These are phyloP conservation scores for Hericium rajendrae DNA, from an alignment of 768 basidiomycete genomes.

Conservation along the genomic window DNA sequence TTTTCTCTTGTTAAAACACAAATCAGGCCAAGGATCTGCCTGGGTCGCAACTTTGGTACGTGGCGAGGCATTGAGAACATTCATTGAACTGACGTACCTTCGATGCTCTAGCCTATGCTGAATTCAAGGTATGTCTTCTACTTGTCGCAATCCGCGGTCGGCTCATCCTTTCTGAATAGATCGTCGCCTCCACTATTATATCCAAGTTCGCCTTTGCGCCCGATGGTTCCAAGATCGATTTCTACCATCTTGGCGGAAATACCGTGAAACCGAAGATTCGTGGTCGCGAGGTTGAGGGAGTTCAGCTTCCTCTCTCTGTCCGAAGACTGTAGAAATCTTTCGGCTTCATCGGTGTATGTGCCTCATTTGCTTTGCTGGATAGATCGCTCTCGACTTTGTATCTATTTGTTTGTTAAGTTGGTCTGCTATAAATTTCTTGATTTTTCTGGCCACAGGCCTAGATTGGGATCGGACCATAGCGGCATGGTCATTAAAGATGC, in stretches of 20 bases:
- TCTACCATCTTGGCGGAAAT: slow-evolving; percentile 12
- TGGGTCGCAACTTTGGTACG: slow-evolving; percentile 9
- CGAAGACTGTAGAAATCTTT: not conserved
- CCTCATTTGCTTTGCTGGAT: too few relatives aligned
- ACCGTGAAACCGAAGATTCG: slow-evolving; percentile 14
- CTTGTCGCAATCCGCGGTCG: too few relatives aligned
- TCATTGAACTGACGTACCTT: not conserved
- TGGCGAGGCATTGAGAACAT: not conserved
- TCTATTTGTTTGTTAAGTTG: too few relatives aligned
- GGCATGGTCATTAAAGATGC: too few relatives aligned
- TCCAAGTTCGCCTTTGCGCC: slow-evolving; percentile 2
- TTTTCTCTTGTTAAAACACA: not conserved
- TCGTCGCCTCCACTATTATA: slow-evolving; percentile 2
- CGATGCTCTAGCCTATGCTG: slow-evolving; percentile 2
- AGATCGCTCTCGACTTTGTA: too few relatives aligned
- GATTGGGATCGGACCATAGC: too few relatives aligned
- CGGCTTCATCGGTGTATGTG: too few relatives aligned
- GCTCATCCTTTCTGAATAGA: not conserved
- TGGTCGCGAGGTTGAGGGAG: slow-evolving; percentile 10
- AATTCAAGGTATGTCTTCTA: slow-evolving; percentile 4
- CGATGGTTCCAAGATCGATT: slow-evolving; percentile 6
- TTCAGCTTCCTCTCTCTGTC: slow-evolving; percentile 7
- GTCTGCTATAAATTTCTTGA: too few relatives aligned
- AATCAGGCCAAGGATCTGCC: slow-evolving; percentile 6
- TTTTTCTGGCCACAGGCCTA: too few relatives aligned